Base-by-base conservation (phyloP, 2,329 filamentous ascomycete genomes). In the Zasmidium citrigriseum region DNA sequence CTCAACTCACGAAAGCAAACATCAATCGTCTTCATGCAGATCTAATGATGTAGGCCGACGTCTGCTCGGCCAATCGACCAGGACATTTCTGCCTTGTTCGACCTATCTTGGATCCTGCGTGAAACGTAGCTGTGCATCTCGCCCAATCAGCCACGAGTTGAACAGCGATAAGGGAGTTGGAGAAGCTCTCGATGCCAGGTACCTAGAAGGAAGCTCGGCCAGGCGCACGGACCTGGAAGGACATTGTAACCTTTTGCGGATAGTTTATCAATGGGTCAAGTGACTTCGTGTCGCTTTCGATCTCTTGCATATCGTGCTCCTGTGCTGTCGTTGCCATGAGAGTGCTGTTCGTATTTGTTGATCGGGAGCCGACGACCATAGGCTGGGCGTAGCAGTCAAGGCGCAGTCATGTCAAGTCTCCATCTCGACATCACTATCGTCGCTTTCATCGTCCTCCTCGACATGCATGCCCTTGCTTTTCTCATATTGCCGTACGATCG, bases 401-500 rank as follows among this genome's bases (percentile, higher is more conserved):
- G n/a, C n/a, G n/a, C n/a, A n/a, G n/a, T n/a, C n/a, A n/a, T n/a
- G n/a, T n/a, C n/a, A n/a, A n/a, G n/a, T n/a, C 27, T 41, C 14
- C 45, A 51, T 51, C 29, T 38, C 10, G 20, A 45, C 25, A 21
- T 20, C 27, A 25, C 22, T n/a, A n/a, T n/a, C 47, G 24, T 49
- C 14, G 47, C 23, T 12, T 11, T 27, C 23, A 12, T 47, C 45
- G 41, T 18, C n/a, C 41, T 9, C 5, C 10, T 22, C 45, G 5
- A 14, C 21, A 16, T 25, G 7, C 45, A 62, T 24, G 20, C 61
- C 64, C 4, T 53, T 54, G 34, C 51, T 61, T 21, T 56, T 24
- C 23, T 60, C 51, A 48, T 71, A 71, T 16, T 62, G 56, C 25
- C 62, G 58, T 14, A 71, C 29, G 7, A 69, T 55, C 10, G 55